Conservation (phyloP, 495 filamentous ascomycete species). For the Penicillium daleae region DNA sequence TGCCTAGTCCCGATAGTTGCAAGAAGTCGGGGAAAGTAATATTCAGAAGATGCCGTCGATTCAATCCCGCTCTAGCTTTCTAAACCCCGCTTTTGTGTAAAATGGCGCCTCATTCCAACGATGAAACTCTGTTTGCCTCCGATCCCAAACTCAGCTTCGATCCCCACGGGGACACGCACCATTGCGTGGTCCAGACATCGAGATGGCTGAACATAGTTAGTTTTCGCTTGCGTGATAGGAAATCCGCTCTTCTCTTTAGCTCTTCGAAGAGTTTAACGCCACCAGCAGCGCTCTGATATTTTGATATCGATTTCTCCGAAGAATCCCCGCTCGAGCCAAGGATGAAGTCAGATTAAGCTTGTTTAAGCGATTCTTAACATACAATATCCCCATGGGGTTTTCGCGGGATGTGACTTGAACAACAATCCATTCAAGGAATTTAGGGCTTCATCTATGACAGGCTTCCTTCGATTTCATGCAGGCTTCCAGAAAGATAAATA, state of each 20-base stretch:
- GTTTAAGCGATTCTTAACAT: no score
- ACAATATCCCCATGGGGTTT: neutral
- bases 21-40: neutral
- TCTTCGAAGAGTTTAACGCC: neutral
- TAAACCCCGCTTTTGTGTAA: neutral
- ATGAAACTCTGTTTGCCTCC: neutral
- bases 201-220: neutral
- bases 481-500: neutral
- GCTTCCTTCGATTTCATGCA: neutral
- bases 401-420: neutral
- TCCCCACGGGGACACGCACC: neutral
- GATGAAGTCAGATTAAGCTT: neutral
- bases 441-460: neutral
- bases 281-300: neutral
- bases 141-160: neutral
- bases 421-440: neutral
- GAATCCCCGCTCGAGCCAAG: neutral
- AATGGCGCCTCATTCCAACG: neutral
- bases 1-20: neutral
- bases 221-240: neutral
- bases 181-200: neutral
- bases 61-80: neutral
- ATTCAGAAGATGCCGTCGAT: neutral
- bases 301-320: neutral
- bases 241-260: neutral